Base-by-base conservation (phyloP, 1,139 yeast species). In the Magnusiomyces tetraspermus region DNA sequence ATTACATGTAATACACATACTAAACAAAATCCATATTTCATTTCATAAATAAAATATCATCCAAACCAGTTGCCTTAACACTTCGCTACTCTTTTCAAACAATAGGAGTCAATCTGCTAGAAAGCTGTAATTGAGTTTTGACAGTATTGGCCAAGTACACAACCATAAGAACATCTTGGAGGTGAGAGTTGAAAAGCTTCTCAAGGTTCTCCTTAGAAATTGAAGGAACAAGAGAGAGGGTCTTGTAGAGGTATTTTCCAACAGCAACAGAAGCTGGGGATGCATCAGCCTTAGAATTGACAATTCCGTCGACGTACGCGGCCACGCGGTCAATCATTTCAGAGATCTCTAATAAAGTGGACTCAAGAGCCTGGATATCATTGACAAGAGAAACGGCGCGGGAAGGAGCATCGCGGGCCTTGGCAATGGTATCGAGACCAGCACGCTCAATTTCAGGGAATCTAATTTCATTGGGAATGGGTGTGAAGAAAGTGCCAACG, bases 61-160 rank as follows among this genome's bases (percentile, higher is more conserved):
- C n/a, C n/a, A n/a, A n/a, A n/a, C n/a, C n/a, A n/a, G n/a, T n/a
- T n/a, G n/a, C n/a, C n/a, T n/a, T n/a, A n/a, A n/a, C n/a, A n/a
- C n/a, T n/a, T n/a, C n/a, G n/a, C n/a, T n/a, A n/a, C n/a, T n/a
- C 17, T 33, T 33, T 33, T 56, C 64, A 67, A 48, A 74, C 70
- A 51, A 74, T 65, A 50, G 82, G 78, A 52, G 92, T 82, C 65
- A 86, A 77, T 67, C 85, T 80, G 48, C 89, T 83, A 65, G 89
- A 81, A 64, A 85, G 76, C 66, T 85, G 92, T 60, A 86, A 77
- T 71, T 88, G 96, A 59, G 89, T 86, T 72, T 85, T 85, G 62
- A 88, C 83, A 51, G 94, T 87, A 64, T 84, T 82, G 56, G 95
- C 85, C 71, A 88, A 76, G 67, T 83, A 85, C 64, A 86, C 94